Conservation (phyloP, 306 rosid species). For the Lupinus albus region DNA sequence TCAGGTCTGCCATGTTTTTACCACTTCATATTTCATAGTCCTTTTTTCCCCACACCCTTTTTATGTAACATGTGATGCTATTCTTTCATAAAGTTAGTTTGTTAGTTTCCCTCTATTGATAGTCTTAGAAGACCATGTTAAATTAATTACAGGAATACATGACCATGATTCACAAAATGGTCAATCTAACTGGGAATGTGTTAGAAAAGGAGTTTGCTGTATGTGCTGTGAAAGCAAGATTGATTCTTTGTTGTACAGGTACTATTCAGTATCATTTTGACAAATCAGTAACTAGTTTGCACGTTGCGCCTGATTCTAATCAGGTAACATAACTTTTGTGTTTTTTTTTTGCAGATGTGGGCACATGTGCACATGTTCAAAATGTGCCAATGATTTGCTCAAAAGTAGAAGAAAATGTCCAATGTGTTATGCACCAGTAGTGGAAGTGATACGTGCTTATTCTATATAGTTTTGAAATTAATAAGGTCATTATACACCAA, state of each 20-base stretch:
- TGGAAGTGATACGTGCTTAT: conserved; percentile 92
- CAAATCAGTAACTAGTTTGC: conserved; percentile 15
- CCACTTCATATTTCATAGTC: not conserved
- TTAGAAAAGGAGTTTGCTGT: conserved; percentile 92
- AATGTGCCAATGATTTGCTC: conserved; percentile 79
- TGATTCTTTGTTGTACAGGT: conserved; percentile 96
- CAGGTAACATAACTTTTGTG: not conserved
- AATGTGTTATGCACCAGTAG: conserved; percentile 92
- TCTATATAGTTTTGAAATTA: conserved; percentile 51
- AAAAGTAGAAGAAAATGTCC: conserved; percentile 77
- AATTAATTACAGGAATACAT: conserved; percentile 51
- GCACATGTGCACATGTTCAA: conserved; percentile 93
- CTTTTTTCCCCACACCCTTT: not conserved
- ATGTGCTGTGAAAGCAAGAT: conserved; percentile 70
- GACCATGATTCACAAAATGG: conserved; percentile 56
- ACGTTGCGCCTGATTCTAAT: conserved; percentile 20
- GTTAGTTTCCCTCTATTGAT: conserved; percentile 4
- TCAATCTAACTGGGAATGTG: conserved; percentile 82
- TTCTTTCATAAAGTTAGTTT: conserved; percentile 3
- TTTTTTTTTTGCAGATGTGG: conserved; percentile 71
- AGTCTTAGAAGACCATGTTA: conserved; percentile 30
- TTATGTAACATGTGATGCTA: conserved; percentile 11
- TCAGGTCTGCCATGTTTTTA: conserved; percentile 54
- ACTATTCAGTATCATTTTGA: conserved; percentile 32
- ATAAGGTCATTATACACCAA: conserved; percentile 37